phyloP scores from a whole-genome alignment of 2,329 filamentous ascomycete species.

The Aspergillus unguis region DNA sequence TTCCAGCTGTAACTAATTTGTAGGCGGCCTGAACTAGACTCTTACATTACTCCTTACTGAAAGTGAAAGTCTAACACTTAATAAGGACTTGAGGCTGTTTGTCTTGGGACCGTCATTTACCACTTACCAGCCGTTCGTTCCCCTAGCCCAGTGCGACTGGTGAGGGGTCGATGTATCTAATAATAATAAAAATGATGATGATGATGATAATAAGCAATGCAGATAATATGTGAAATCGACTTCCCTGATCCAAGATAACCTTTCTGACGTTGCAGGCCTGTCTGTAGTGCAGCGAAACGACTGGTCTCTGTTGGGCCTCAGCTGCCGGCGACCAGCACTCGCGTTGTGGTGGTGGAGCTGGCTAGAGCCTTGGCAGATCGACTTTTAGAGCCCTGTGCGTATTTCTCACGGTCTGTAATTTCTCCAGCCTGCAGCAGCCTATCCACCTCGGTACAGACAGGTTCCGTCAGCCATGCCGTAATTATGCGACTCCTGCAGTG shows the following conservation, averaged over 20 bases:
- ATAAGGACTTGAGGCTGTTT: slow-evolving; percentile 1
- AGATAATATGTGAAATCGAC: background rate
- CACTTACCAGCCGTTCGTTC: no score
- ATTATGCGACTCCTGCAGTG: slow-evolving; percentile 6
- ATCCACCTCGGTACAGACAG: slow-evolving; percentile 8
- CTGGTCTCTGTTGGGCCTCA: slow-evolving; percentile 13
- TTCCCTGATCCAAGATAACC: slow-evolving; percentile 1
- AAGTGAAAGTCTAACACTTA: slow-evolving; percentile 14
- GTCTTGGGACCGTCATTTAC: background rate
- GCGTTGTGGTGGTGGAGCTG: slow-evolving; percentile 17
- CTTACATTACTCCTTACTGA: slow-evolving; percentile 20
- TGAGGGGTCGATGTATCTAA: background rate
- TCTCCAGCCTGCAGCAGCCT: slow-evolving; percentile 1
- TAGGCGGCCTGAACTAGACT: slow-evolving; percentile 21
- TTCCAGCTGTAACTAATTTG: background rate
- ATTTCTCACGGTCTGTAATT: slow-evolving; percentile 4
- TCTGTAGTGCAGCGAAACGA: slow-evolving; percentile 11
- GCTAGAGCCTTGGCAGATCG: slow-evolving; percentile 14
- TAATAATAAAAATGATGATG: background rate
- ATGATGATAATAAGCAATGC: background rate
- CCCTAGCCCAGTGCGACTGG: background rate
- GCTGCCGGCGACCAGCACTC: slow-evolving; percentile 17
- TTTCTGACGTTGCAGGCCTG: slow-evolving; percentile 8
- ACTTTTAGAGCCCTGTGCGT: slow-evolving; percentile 11
- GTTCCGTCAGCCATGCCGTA: background rate